Evolutionary conservation across 805 yeast genomes (phyloP), one percentile per base, ranked within the genome.

Genomic region (Schwanniomyces polymorphus): DNA sequence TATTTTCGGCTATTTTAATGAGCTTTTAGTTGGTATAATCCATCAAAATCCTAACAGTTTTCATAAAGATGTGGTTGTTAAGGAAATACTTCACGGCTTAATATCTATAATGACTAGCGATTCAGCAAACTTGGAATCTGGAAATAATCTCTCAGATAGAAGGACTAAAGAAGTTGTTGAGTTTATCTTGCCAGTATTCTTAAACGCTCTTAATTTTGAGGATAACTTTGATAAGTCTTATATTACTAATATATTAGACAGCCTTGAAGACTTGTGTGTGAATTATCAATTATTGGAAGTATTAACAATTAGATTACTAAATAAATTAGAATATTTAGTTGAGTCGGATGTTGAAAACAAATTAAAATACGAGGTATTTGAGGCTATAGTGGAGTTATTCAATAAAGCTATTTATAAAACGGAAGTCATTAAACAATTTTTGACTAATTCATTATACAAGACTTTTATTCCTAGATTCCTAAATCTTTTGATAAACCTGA

Each of bases 1-100:
- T 44, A 70, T 88, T 6, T 79, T 85, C 28, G 88, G 81, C 53
- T 81, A 84, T 55, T 68, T 89, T 31, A 81, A 81, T 4, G 91
- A 85, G 37, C 76, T 82, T 11, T 69, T 88, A 7, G 42, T 53
- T 5, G 47, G 44, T 5, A 46, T 56, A 14, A 61, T 84, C n/a
- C 65, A 65, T 4, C 82, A 76, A 51, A 72, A 65, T 10, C 42
- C 48, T 8, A 40, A 47, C 3, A 48, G 47, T 28, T 59, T 66
- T 61, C 59, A 60, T 23, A 76, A 80, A 37, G 79, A 79, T 34
- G 71, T 79, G 21, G 75, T 88, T 0, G 73, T 79, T 34, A 67
- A 66, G 14, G 82, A 82, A 11, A 74, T 84, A 11, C 59, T 86
- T 21, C 75, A 68, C 8, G 84, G 90, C 0, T 64, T 91, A 42